Conservation (phyloP, 2,329 filamentous ascomycete species). For the Ophiosphaerella korrae region DNA sequence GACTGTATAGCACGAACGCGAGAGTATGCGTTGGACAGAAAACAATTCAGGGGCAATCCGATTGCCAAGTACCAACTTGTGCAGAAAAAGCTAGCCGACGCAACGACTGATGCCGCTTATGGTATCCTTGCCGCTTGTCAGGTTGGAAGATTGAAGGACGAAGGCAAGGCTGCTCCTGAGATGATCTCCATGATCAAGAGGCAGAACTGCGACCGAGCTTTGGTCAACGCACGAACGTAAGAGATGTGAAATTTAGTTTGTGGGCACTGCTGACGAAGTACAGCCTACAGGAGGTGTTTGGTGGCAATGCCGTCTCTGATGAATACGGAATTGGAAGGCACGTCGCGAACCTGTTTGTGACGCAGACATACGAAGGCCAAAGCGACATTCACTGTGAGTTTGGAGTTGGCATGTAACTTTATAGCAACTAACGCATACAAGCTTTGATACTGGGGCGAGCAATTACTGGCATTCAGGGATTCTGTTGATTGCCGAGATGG, state of each 20-base stretch:
- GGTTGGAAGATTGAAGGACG: conserved; percentile 90
- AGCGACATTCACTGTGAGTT: conserved; percentile 93
- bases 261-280: conserved; percentile 16
- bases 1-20: conserved; percentile 83
- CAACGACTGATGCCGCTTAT: conserved; percentile 86
- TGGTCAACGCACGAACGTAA: conserved; percentile 74
- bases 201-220: conserved; percentile 92
- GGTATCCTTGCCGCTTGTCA: conserved; percentile 89
- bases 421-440: conserved; percentile 40
- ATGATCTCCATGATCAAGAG: conserved; percentile 98
- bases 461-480: conserved; percentile 74
- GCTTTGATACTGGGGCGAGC: conserved; percentile 58
- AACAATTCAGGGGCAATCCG: conserved; percentile 95
- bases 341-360: conserved; percentile 94
- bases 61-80: conserved; percentile 95
- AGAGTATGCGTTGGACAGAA: conserved; percentile 87
- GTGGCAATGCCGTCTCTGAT: conserved; percentile 96
- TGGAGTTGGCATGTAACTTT: not conserved
- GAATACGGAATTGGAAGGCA: conserved; percentile 95
- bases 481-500: conserved; percentile 59
- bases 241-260: conserved; percentile 18
- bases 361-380: conserved; percentile 97
- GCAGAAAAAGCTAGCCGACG: conserved; percentile 97
- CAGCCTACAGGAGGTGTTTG: conserved; percentile 91
- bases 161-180: conserved; percentile 84